A percentile compares a stretch with the other conserved stretches of the same genome.
Evolutionary conservation across 352 stramenopile genomes (phyloP).

Genomic region (Globisporangium irregulare): DNA sequence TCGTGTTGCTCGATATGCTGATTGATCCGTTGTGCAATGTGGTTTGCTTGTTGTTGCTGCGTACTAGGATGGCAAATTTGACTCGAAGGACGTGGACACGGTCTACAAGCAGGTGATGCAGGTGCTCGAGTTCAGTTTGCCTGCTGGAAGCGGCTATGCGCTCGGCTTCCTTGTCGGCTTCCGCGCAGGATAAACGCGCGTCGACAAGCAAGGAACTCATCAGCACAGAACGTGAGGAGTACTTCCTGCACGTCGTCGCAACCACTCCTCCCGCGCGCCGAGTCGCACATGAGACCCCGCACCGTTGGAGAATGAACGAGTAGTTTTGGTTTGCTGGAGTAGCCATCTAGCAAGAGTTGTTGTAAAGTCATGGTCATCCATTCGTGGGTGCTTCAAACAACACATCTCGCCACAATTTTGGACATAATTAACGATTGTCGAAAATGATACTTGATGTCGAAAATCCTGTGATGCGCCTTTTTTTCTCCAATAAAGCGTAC

Average conservation of each 20-base stretch:
- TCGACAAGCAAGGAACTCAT: not conserved
- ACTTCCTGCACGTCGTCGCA: not conserved
- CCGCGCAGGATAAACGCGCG: slow-evolving; percentile 48
- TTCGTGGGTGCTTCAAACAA: no score
- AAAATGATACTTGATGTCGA: not conserved
- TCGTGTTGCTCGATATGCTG: not conserved
- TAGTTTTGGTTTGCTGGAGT: not conserved
- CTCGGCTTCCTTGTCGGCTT: slow-evolving; percentile 77
- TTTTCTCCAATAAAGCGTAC: not conserved
- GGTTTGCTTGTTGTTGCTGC: slow-evolving; percentile 1
- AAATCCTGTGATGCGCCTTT: not conserved
- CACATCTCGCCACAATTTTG: no score
- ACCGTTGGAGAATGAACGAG: not conserved
- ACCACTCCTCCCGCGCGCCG: not conserved
- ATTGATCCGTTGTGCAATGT: not conserved
- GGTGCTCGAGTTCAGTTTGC: slow-evolving; percentile 76
- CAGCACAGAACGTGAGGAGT: not conserved
- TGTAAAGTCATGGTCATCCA: no score
- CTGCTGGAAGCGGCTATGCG: slow-evolving; percentile 70
- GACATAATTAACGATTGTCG: not conserved
- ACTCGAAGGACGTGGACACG: slow-evolving; percentile 74
- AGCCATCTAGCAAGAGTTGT: no score
- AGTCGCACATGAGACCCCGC: not conserved
- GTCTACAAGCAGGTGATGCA: slow-evolving; percentile 78
- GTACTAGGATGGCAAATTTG: slow-evolving; percentile 56